These are phyloP conservation scores for Stemphylium beticola DNA, from an alignment of 2,329 filamentous ascomycete genomes.

Conservation along the genomic window DNA sequence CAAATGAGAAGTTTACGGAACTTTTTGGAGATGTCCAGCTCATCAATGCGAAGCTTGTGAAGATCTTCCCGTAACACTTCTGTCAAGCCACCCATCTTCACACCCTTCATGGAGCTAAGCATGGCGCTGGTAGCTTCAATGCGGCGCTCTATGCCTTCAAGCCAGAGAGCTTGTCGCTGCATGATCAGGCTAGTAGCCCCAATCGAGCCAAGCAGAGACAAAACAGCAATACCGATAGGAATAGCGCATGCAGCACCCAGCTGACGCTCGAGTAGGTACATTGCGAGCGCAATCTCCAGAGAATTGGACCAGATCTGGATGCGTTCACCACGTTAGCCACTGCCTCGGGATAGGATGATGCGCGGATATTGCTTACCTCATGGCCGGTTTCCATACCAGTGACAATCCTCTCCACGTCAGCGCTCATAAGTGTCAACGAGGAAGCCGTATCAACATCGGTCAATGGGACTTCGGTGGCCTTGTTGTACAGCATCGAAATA, in stretches of 20 bases:
- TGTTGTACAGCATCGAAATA: slow-evolving; percentile 46
- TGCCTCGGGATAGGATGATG: too few species aligned
- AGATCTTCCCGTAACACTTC: slow-evolving; percentile 39
- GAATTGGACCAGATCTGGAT: slow-evolving; percentile 40
- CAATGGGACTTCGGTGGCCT: slow-evolving; percentile 37
- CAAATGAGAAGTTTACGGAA: slow-evolving; percentile 46
- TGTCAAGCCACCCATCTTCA: slow-evolving; percentile 54
- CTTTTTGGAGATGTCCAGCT: slow-evolving; percentile 44
- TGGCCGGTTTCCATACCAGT: slow-evolving; percentile 44
- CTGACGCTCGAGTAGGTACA: slow-evolving; percentile 56
- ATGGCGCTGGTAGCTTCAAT: slow-evolving; percentile 51
- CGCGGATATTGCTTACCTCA: slow-evolving; percentile 20
- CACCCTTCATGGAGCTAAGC: slow-evolving; percentile 54
- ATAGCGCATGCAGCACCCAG: slow-evolving; percentile 57
- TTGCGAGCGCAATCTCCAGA: slow-evolving; percentile 54
- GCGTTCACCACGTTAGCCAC: background rate
- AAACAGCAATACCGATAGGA: slow-evolving; percentile 54
- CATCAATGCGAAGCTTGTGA: slow-evolving; percentile 41
- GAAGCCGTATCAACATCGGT: slow-evolving; percentile 40
- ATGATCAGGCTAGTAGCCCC: slow-evolving; percentile 40
- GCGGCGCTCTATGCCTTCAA: slow-evolving; percentile 53
- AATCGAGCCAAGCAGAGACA: slow-evolving; percentile 36
- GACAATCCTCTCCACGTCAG: slow-evolving; percentile 46
- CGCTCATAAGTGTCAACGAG: slow-evolving; percentile 46
- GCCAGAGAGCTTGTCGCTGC: slow-evolving; percentile 49